These are phyloP conservation scores for Priceomyces haplophilus DNA, from an alignment of 805 yeast species.

Conservation along the genomic window DNA sequence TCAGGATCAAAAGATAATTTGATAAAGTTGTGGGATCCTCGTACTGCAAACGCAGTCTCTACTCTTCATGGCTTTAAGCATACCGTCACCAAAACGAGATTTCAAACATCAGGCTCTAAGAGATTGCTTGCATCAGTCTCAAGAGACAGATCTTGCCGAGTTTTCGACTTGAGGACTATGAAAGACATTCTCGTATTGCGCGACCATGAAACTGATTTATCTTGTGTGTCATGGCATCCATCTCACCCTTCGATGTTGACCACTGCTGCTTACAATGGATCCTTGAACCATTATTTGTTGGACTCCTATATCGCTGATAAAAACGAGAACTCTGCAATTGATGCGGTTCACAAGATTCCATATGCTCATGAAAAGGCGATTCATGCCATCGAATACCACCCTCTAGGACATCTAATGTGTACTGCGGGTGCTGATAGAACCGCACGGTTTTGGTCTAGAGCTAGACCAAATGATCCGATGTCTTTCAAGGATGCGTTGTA, in stretches of 20 bases:
- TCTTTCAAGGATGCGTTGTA: conserved; percentile 81
- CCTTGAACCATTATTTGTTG: conserved; percentile 72
- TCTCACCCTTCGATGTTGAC: conserved; percentile 74
- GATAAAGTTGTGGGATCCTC: conserved; percentile 94
- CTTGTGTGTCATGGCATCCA: conserved; percentile 92
- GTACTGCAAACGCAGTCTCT: conserved; percentile 67
- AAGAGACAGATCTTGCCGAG: conserved; percentile 81
- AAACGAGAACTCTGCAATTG: conserved; percentile 24
- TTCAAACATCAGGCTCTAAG: conserved; percentile 78
- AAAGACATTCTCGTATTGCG: conserved; percentile 68
- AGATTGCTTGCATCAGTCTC: conserved; percentile 80
- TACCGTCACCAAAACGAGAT: conserved; percentile 80
- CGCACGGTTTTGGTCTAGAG: conserved; percentile 91
- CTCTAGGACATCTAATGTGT: conserved; percentile 85
- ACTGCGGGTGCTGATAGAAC: conserved; percentile 94
- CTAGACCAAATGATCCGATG: conserved; percentile 84
- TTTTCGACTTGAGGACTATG: conserved; percentile 87
- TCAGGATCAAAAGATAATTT: conserved; percentile 95
- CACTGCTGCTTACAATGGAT: conserved; percentile 88
- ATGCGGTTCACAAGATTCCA: conserved; percentile 66
- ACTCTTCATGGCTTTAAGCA: conserved; percentile 92
- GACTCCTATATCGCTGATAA: conserved; percentile 46
- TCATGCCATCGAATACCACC: conserved; percentile 88
- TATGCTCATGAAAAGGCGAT: conserved; percentile 94
- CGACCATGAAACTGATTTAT: conserved; percentile 79